These are phyloP conservation scores for Acacia acuminata DNA, from an alignment of 306 rosid genomes.

Conservation along the genomic window DNA sequence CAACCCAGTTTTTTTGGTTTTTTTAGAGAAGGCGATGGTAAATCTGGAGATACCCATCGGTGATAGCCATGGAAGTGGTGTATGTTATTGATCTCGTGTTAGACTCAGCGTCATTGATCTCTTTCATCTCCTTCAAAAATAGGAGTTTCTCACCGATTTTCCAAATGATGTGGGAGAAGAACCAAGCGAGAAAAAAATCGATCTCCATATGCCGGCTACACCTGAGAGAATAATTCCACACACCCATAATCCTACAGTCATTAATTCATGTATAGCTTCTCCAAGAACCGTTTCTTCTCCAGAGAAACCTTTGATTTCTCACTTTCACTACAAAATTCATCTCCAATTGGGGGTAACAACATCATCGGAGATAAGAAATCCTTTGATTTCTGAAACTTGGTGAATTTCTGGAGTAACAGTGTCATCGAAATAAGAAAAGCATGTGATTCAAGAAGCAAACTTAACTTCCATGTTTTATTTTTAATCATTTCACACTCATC, in stretches of 20 bases:
- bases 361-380: too few species aligned
- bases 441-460: too few species aligned
- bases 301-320: conserved; percentile 22
- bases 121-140: conserved; percentile 49
- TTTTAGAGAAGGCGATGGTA: too few species aligned
- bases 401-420: conserved; percentile 47
- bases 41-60: too few species aligned
- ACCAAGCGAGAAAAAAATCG: conserved; percentile 7
- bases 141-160: conserved; percentile 29
- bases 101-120: conserved; percentile 48
- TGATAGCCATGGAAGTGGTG: too few species aligned
- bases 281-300: conserved; percentile 41
- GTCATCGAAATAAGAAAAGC: conserved; percentile 23
- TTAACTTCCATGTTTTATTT: too few species aligned
- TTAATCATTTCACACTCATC: background rate
- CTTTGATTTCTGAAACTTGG: conserved; percentile 44
- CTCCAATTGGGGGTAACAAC: conserved; percentile 31
- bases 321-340: conserved; percentile 21
- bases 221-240: conserved; percentile 59
- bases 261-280: conserved; percentile 55
- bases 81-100: too few species aligned
- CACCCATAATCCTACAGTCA: conserved; percentile 50
- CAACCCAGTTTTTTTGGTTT: too few species aligned
- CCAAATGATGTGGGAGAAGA: too few species aligned
- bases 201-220: conserved; percentile 42